phyloP scores from a whole-genome alignment of 2,329 filamentous ascomycete genomes.

The Colletotrichum sidae region DNA sequence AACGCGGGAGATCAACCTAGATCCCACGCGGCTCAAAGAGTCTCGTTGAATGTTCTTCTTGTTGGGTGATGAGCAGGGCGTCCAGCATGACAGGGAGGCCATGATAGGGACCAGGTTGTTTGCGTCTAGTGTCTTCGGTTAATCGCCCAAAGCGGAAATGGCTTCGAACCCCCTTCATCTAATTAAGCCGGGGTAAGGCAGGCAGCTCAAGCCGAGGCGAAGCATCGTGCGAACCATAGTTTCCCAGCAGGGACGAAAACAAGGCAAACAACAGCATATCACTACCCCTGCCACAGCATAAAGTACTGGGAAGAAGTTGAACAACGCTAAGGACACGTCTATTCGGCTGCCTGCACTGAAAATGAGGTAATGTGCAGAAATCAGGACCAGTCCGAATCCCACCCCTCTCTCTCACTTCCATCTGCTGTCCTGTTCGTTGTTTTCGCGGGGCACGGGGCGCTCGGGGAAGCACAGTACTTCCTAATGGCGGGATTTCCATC shows the following conservation, averaged over 20 bases:
- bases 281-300: constrained; percentile 7
- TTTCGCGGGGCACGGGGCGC: neutral
- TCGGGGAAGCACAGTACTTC: constrained; percentile 6
- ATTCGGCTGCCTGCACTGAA: constrained; percentile 10
- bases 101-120: too few species aligned
- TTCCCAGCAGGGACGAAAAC: neutral
- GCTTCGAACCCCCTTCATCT: neutral
- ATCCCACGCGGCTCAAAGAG: too few species aligned
- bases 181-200: neutral
- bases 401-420: neutral
- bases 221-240: constrained; percentile 1
- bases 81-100: too few species aligned
- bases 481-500: neutral
- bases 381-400: neutral
- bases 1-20: too few species aligned
- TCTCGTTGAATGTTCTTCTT: too few species aligned
- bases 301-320: neutral
- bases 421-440: neutral
- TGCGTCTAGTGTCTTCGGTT: neutral
- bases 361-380: neutral
- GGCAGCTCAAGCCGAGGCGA: neutral
- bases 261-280: constrained; percentile 1
- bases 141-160: neutral
- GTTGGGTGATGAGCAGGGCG: too few species aligned
- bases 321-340: neutral